Conservation (phyloP, 2,329 filamentous ascomycete species). For the Ophiostoma pallidulum region DNA sequence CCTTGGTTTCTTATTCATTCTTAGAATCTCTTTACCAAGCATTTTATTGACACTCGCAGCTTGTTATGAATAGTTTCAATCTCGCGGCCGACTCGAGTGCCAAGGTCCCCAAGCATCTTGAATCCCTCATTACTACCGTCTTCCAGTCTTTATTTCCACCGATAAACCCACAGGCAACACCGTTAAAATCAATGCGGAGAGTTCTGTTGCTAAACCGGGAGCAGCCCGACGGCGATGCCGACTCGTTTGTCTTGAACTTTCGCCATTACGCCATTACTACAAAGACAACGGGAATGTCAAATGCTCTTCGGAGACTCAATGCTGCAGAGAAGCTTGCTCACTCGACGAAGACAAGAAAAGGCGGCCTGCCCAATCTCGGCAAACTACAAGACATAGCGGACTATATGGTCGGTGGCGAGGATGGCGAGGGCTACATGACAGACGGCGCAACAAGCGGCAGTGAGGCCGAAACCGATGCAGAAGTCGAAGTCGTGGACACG, state of each 20-base stretch:
- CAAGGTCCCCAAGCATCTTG: constrained; percentile 85
- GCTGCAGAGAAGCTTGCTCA: constrained; percentile 71
- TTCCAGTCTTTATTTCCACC: constrained; percentile 95
- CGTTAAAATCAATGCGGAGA: constrained; percentile 83
- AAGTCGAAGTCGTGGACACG: constrained; percentile 73
- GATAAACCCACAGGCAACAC: constrained; percentile 84
- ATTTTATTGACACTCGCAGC: constrained; percentile 33
- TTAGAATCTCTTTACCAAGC: no score
- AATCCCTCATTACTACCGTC: constrained; percentile 82
- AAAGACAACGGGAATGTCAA: constrained; percentile 73
- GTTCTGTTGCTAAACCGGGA: constrained; percentile 87
- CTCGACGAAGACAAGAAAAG: constrained; percentile 52
- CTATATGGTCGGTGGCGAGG: constrained; percentile 78
- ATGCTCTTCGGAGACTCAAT: constrained; percentile 72
- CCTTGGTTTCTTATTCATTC: no score
- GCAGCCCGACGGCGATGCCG: constrained; percentile 45
- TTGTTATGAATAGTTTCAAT: constrained; percentile 98
- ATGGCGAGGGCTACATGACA: constrained; percentile 73
- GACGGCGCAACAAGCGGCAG: constrained; percentile 71
- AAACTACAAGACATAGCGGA: constrained; percentile 90
- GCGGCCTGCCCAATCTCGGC: constrained; percentile 75
- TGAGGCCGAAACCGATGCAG: constrained; percentile 87
- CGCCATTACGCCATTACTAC: constrained; percentile 94
- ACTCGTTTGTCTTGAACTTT: constrained; percentile 74
- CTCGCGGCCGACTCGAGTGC: constrained; percentile 50